phyloP scores from a whole-genome alignment of 1,284 basidiomycete genomes.

The Sporisorium iseilematis-ciliati region DNA sequence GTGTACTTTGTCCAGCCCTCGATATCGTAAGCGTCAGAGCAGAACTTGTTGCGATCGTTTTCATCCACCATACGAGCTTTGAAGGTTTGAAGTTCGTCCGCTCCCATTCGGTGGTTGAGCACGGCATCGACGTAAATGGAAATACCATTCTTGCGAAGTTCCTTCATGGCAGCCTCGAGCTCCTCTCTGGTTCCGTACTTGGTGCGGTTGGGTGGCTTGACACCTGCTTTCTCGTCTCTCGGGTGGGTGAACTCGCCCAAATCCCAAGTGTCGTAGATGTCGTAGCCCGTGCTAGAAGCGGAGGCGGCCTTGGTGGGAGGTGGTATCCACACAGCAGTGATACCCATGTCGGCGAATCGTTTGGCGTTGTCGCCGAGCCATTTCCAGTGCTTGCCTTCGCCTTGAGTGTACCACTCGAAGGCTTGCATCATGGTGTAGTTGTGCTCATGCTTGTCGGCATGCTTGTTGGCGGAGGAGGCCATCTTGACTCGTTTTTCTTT shows the following conservation, averaged over 20 bases:
- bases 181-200: conserved; percentile 92
- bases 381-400: conserved; percentile 79
- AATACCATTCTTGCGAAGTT: conserved; percentile 70
- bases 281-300: conserved; percentile 71
- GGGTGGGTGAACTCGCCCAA: conserved; percentile 84
- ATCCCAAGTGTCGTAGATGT: conserved; percentile 68
- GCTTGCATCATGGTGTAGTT: conserved; percentile 61
- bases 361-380: conserved; percentile 81
- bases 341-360: conserved; percentile 79
- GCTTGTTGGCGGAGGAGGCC: conserved; percentile 57
- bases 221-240: conserved; percentile 77
- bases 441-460: conserved; percentile 49
- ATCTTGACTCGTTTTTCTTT: conserved; percentile 22
- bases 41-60: conserved; percentile 47
- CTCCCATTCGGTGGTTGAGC: conserved; percentile 77
- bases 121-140: conserved; percentile 72
- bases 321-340: conserved; percentile 80
- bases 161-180: conserved; percentile 77
- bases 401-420: conserved; percentile 71
- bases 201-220: conserved; percentile 73
- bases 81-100: conserved; percentile 82
- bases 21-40: conserved; percentile 52
- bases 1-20: conserved; percentile 75
- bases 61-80: conserved; percentile 53
- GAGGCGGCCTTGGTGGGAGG: conserved; percentile 70